A percentile compares a stretch with the other conserved stretches of the same genome.
phyloP scores from a whole-genome alignment of 2,329 filamentous ascomycete genomes.

The Magnaporthiopsis poae region DNA sequence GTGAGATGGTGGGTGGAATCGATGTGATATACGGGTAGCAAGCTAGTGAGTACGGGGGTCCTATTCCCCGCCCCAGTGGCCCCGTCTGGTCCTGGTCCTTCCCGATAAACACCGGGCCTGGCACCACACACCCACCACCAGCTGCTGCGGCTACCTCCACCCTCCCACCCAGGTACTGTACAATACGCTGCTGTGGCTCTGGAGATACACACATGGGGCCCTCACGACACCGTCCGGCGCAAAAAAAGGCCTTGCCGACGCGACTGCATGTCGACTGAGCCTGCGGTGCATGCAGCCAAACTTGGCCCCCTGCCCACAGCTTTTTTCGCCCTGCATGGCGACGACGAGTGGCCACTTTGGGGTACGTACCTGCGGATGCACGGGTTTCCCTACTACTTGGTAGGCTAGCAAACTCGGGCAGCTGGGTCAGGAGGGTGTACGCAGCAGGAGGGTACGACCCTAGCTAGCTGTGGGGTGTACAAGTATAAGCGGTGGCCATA shows the following conservation, averaged over 20 bases:
- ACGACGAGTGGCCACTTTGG: background rate
- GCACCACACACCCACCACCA: background rate
- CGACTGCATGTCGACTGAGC: background rate
- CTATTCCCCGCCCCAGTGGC: background rate
- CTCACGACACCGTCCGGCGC: background rate
- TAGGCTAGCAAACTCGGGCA: background rate
- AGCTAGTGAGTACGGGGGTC: background rate
- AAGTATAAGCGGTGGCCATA: background rate
- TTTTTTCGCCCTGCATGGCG: background rate
- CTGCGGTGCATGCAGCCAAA: background rate
- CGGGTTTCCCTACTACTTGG: background rate
- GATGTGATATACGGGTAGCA: constrained; percentile 7
- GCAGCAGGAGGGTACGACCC: background rate
- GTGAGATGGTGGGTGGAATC: constrained; percentile 29
- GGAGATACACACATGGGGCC: background rate
- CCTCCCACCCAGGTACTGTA: background rate
- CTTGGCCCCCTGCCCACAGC: background rate
- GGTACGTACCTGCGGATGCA: background rate
- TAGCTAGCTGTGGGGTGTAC: background rate
- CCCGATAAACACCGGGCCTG: background rate
- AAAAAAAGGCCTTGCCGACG: background rate
- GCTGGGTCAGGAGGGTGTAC: background rate
- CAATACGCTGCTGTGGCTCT: background rate
- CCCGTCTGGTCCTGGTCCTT: background rate
- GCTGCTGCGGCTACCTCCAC: background rate